A percentile compares a stretch with the other conserved stretches of the same genome.
Conservation (phyloP, 2,329 filamentous ascomycete genomes). For the Gnomoniopsis sp. region DNA sequence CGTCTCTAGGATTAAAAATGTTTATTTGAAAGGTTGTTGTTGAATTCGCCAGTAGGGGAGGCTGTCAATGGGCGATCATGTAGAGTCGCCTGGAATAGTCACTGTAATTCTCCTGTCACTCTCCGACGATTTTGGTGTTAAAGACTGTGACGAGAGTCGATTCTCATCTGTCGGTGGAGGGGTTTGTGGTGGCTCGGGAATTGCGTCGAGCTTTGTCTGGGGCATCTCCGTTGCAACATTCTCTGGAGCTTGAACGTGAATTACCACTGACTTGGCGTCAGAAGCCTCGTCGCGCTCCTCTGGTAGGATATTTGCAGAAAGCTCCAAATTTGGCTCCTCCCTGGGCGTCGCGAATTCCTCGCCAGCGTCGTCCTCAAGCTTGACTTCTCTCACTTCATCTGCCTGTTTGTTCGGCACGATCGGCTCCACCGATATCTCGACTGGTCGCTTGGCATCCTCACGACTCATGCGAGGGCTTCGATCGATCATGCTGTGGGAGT, state of each 20-base stretch:
- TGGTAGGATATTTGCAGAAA: not conserved
- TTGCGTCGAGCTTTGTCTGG: not conserved
- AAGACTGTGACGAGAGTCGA: slow-evolving; percentile 17
- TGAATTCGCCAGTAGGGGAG: not conserved
- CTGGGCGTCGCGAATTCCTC: slow-evolving; percentile 14
- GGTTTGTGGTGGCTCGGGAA: slow-evolving; percentile 9
- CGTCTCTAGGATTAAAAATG: slow-evolving; percentile 15
- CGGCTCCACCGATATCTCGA: not conserved
- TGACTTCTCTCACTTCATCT: not conserved
- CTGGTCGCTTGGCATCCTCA: slow-evolving; percentile 10
- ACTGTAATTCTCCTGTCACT: slow-evolving; percentile 2
- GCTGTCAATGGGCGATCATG: not conserved
- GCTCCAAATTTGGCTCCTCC: slow-evolving; percentile 1
- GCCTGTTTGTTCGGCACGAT: slow-evolving; percentile 1
- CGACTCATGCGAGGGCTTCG: slow-evolving; percentile 24
- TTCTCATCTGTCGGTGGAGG: slow-evolving; percentile 12
- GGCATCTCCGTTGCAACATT: not conserved
- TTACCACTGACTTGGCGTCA: not conserved
- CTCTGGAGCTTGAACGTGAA: not conserved
- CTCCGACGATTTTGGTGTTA: slow-evolving; percentile 12
- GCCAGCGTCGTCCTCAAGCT: not conserved
- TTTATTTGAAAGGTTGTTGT: slow-evolving; percentile 11
- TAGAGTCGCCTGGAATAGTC: not conserved
- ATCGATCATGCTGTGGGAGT: slow-evolving; percentile 22
- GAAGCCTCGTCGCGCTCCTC: slow-evolving; percentile 1